phyloP scores from a whole-genome alignment of 768 basidiomycete species.

The Dacryopinax spathularia region DNA sequence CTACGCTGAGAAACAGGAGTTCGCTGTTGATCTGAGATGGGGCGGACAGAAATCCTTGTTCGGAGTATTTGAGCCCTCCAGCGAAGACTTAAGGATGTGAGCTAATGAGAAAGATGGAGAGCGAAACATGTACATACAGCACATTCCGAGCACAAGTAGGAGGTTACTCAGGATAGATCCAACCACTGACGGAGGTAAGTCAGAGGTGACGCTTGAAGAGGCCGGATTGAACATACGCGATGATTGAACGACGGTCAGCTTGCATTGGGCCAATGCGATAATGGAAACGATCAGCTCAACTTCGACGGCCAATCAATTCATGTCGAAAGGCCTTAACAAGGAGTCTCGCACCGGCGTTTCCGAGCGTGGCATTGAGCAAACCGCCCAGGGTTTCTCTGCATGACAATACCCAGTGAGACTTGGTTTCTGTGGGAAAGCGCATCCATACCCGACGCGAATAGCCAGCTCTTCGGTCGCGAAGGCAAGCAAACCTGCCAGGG shows the following conservation, averaged over 20 bases:
- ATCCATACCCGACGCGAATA: conserved; percentile 44
- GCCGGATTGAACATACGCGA: conserved; percentile 20
- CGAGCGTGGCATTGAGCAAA: conserved; percentile 59
- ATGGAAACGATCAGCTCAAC: conserved; percentile 57
- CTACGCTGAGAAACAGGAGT: conserved; percentile 61
- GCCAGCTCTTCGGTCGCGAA: conserved; percentile 85
- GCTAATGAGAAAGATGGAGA: neutral
- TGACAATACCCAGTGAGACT: neutral
- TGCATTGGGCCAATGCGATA: conserved; percentile 68
- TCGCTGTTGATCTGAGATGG: conserved; percentile 65
- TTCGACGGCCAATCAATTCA: neutral
- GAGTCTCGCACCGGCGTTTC: neutral
- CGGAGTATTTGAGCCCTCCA: conserved; percentile 66
- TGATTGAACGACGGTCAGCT: conserved; percentile 67
- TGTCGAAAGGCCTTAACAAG: too few relatives aligned
- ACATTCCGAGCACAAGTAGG: conserved; percentile 72
- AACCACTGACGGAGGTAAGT: conserved; percentile 37
- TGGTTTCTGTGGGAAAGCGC: too few relatives aligned
- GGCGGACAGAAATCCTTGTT: conserved; percentile 66
- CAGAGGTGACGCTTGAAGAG: too few relatives aligned
- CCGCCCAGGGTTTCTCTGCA: conserved; percentile 58
- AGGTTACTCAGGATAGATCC: conserved; percentile 74
- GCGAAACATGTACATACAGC: conserved; percentile 25
- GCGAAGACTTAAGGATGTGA: conserved; percentile 40
- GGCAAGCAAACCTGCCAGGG: conserved; percentile 44